Base-by-base conservation (phyloP, 1,139 yeast species). In the Wickerhamomyces sp. region DNA sequence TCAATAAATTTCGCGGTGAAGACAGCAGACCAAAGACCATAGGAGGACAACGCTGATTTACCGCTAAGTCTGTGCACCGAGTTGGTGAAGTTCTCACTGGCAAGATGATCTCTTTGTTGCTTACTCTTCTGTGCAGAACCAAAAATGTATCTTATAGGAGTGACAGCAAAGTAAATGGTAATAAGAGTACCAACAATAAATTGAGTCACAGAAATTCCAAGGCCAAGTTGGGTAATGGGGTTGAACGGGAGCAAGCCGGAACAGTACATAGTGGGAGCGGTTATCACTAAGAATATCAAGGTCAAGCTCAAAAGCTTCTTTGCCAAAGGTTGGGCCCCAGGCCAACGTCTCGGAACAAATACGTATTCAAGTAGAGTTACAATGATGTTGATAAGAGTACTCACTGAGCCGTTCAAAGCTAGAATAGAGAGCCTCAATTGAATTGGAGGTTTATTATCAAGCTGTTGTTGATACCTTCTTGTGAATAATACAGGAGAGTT, bases 11-110 rank as follows among this genome's bases (percentile, higher is more conserved):
- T 79, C 38, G 84, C 83, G 39, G 69, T 61, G 59, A 78, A 78
- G 37, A 79, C 82, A 33, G 72, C 54, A 38, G 70, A 47, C 87
- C 87, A 79, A 37, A 79, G 59, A 38, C 78, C 67, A 58, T 75
- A 76, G 4, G 86, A 78, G 58, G 79, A 65, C 67, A 80, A 74
- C 71, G 70, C 73, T 57, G 78, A 80, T 52, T 74, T 64, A 27
- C 83, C 82, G 41, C 59, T 52, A 54, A 78, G 69, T 43, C 66
- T 65, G 42, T 69, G 64, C 43, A 77, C 75, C 38, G 75, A 73
- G 44, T 56, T 70, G 62, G 52, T 68, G 47, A 52, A 72, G 58
- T 45, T 66, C 59, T 39, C 67, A 45, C 37, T 62, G 38, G 39
- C 72, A 57, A 53, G 43, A 23, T 26, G 38, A 5, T 45, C 52